Evolutionary conservation across 208 protist genomes (phyloP).

Genomic region (Acanthamoeba lenticulata): DNA sequence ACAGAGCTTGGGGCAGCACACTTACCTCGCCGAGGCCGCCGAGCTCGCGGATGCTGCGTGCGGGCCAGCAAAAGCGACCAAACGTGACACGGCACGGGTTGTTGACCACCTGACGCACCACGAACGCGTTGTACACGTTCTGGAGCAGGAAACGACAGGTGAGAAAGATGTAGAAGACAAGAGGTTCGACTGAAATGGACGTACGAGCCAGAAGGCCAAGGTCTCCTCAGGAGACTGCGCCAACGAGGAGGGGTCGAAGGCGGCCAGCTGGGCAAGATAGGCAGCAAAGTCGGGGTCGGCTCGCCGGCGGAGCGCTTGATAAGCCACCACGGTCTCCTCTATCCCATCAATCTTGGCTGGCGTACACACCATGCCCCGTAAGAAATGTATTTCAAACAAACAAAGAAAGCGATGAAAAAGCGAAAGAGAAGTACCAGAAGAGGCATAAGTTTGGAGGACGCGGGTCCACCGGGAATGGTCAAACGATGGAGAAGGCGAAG

Average conservation of each 20-base stretch:
- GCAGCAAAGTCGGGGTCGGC: neutral
- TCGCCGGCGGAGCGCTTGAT: neutral
- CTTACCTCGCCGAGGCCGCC: slow-evolving; percentile 14
- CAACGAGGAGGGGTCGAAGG: neutral
- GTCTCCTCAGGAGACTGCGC: neutral
- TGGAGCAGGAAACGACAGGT: neutral
- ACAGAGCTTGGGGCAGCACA: too few relatives aligned
- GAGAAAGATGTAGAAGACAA: neutral
- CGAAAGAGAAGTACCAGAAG: neutral
- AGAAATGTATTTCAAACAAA: neutral
- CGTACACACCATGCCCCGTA: neutral
- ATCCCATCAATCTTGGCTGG: slow-evolving; percentile 51
- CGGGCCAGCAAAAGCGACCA: slow-evolving; percentile 50
- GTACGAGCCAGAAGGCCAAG: slow-evolving; percentile 47
- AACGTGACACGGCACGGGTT: slow-evolving; percentile 30
- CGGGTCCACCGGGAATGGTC: neutral
- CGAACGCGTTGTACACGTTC: slow-evolving; percentile 53
- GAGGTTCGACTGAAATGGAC: too few relatives aligned
- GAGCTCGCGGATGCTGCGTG: slow-evolving; percentile 24
- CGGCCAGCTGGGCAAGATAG: neutral
- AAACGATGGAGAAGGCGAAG: too few relatives aligned
- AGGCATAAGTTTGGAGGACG: neutral
- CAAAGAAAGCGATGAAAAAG: neutral
- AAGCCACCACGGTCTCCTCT: slow-evolving; percentile 52
- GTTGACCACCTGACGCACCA: neutral